Evolutionary conservation across 2,329 filamentous ascomycete species (phyloP).

Genomic region (Fusarium tricinctum): DNA sequence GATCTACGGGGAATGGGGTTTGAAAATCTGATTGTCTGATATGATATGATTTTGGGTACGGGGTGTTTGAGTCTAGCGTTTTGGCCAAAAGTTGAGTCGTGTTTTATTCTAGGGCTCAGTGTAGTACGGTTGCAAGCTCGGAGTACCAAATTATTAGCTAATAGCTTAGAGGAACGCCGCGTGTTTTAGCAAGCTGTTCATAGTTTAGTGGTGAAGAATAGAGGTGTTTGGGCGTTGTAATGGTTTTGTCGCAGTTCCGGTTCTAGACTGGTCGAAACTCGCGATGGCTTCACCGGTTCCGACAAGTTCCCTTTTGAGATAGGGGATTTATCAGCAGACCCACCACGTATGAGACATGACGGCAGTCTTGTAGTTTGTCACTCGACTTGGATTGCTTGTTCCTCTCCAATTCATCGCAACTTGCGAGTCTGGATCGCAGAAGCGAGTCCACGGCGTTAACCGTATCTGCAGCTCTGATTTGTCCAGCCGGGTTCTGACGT

Average conservation of each 20-base stretch:
- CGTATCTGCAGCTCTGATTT: conserved; percentile 30
- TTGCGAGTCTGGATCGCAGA: conserved; percentile 13
- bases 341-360: conserved; percentile 24
- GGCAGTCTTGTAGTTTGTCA: conserved; percentile 7
- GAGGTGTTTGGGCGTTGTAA: conserved; percentile 24
- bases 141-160: conserved; percentile 28
- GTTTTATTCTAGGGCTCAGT: conserved; percentile 27
- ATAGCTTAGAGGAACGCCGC: conserved; percentile 20
- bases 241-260: conserved; percentile 24
- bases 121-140: conserved; percentile 24
- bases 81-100: conserved; percentile 31
- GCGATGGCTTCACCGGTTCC: conserved; percentile 40
- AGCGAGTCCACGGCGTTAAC: conserved; percentile 12
- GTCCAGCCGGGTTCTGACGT: conserved; percentile 6
- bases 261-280: conserved; percentile 40
- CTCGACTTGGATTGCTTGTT: conserved; percentile 5
- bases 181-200: conserved; percentile 34
- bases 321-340: conserved; percentile 33
- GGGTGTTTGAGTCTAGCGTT: conserved; percentile 21
- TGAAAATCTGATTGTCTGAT: conserved; percentile 62
- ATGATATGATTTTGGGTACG: conserved; percentile 22
- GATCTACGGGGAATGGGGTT: conserved; percentile 60
- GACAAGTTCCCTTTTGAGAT: conserved; percentile 12
- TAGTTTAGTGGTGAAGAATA: conserved; percentile 34
- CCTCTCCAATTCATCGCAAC: not conserved